Percentiles rank a stretch among this genome's conserved stretches.
Evolutionary conservation across 306 rosid genomes (phyloP).

Genomic region (Malus fusca): DNA sequence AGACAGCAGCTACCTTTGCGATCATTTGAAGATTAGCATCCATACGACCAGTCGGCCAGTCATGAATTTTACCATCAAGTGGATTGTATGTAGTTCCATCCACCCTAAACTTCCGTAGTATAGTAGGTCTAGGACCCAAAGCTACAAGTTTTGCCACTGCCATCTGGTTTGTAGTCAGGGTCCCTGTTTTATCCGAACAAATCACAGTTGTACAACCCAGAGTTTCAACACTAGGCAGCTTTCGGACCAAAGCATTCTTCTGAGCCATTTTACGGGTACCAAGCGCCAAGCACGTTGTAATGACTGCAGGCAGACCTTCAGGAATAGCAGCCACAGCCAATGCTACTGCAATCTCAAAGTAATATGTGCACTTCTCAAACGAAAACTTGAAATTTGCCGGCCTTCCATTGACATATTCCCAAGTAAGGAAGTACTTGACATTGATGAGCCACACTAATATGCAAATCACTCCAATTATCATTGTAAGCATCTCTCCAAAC

Average conservation of each 20-base stretch:
- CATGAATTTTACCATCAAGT: constrained; percentile 51
- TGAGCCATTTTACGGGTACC: constrained; percentile 52
- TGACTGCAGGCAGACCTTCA: constrained; percentile 48
- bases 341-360: constrained; percentile 48
- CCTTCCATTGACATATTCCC: constrained; percentile 40
- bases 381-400: constrained; percentile 44
- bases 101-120: constrained; percentile 48
- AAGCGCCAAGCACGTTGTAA: constrained; percentile 46
- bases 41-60: constrained; percentile 47
- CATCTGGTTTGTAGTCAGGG: constrained; percentile 71
- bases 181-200: constrained; percentile 47
- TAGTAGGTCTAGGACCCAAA: constrained; percentile 36
- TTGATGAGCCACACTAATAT: constrained; percentile 44
- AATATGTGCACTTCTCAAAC: constrained; percentile 45
- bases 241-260: constrained; percentile 61
- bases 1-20: constrained; percentile 61
- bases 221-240: constrained; percentile 57
- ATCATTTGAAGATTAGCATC: constrained; percentile 67
- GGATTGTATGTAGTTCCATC: constrained; percentile 76
- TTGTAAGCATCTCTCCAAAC: constrained; percentile 40
- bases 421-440: constrained; percentile 42
- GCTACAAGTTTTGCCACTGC: constrained; percentile 65
- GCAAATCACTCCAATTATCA: constrained; percentile 40
- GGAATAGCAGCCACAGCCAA: constrained; percentile 58
- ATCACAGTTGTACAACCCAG: constrained; percentile 48